Conservation (phyloP, 169 alveolate genomes). For the Babesia divergens region DNA sequence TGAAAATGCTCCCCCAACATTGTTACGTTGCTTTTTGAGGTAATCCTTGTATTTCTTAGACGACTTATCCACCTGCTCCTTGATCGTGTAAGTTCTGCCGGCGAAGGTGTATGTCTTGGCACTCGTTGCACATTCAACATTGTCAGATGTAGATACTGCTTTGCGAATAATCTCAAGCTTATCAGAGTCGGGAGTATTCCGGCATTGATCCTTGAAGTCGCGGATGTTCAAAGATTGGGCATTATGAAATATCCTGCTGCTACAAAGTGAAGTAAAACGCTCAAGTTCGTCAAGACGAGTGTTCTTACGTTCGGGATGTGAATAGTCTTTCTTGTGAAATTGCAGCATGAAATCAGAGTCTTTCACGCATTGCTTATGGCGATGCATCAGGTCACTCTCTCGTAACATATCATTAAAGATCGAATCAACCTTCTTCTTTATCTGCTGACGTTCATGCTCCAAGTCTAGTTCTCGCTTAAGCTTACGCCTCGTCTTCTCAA, state of each 20-base stretch:
- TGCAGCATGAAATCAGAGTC: constrained; percentile 50
- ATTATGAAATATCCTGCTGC: constrained; percentile 26
- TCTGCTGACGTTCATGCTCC: constrained; percentile 11
- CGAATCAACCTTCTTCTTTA: constrained; percentile 9
- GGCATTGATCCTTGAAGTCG: constrained; percentile 30
- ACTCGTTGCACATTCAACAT: constrained; percentile 14
- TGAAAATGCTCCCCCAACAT: constrained; percentile 38
- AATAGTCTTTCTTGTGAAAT: constrained; percentile 45
- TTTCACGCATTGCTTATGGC: constrained; percentile 4
- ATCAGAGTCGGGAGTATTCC: constrained; percentile 41
- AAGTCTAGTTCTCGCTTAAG: not conserved
- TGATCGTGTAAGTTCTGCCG: constrained; percentile 30
- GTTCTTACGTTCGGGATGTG: not conserved
- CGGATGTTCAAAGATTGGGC: constrained; percentile 10
- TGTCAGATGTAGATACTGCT: constrained; percentile 28
- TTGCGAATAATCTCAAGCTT: constrained; percentile 23
- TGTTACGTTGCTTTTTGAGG: constrained; percentile 18
- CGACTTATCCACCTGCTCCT: constrained; percentile 43
- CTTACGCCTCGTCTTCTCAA: constrained; percentile 8
- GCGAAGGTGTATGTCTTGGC: constrained; percentile 53
- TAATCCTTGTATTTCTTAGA: constrained; percentile 43
- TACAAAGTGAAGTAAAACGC: not conserved
- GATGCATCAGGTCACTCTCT: constrained; percentile 32
- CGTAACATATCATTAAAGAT: constrained; percentile 37
- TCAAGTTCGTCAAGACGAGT: not conserved